phyloP scores from a whole-genome alignment of 1,284 basidiomycete genomes.

The Gomphus sp. region DNA sequence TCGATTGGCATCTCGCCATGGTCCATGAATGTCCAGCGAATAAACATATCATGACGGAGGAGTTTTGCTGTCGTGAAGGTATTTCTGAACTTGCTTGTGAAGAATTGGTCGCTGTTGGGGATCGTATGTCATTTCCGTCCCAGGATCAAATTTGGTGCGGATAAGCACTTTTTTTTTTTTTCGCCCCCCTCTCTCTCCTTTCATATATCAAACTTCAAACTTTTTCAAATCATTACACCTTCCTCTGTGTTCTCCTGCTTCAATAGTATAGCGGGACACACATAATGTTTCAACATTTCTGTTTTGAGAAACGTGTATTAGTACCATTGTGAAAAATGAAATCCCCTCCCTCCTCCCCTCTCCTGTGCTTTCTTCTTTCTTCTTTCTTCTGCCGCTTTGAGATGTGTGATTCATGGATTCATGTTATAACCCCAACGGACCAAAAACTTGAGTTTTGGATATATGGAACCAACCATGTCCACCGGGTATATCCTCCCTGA shows the following conservation, averaged over 20 bases:
- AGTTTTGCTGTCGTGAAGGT: not conserved
- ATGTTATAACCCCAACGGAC: not conserved
- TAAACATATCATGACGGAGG: not conserved
- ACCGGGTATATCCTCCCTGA: not conserved
- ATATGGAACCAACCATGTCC: not conserved
- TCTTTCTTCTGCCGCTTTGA: not conserved
- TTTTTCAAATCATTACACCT: no score
- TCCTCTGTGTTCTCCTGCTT: no score
- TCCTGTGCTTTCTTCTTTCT: no score
- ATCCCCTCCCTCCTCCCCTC: no score
- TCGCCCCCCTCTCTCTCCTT: not conserved
- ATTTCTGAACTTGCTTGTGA: not conserved
- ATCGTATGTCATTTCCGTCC: not conserved
- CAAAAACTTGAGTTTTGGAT: not conserved
- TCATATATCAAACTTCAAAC: no score
- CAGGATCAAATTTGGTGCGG: not conserved
- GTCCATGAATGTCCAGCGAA: not conserved
- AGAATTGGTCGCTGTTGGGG: not conserved
- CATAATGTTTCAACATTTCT: no score
- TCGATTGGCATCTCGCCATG: not conserved
- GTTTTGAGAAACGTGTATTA: no score
- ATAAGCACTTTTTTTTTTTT: not conserved
- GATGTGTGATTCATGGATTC: not conserved
- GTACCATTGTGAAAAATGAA: no score
- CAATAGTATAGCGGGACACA: no score